Conservation (phyloP, 306 rosid genomes). For the Casuarina cunninghamiana region DNA sequence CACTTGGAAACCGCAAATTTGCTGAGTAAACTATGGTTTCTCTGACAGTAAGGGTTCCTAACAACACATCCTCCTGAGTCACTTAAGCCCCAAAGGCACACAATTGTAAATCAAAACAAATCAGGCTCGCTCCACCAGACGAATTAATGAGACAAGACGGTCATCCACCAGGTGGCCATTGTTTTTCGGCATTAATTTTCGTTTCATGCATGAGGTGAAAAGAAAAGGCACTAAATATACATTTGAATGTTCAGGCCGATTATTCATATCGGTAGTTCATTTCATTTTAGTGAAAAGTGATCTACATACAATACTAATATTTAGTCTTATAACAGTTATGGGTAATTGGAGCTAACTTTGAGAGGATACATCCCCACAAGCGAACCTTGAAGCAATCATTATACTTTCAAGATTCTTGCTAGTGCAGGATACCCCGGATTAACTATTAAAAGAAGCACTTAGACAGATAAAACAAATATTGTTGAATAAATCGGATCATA, state of each 20-base stretch:
- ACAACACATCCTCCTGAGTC: slow-evolving; percentile 77
- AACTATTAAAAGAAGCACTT: too few relatives aligned
- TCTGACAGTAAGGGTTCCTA: slow-evolving; percentile 71
- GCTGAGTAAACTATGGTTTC: slow-evolving; percentile 80
- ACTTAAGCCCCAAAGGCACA: slow-evolving; percentile 65
- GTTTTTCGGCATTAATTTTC: neutral
- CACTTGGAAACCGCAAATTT: slow-evolving; percentile 58
- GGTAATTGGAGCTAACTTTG: too few relatives aligned
- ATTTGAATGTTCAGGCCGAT: neutral
- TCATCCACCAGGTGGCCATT: slow-evolving; percentile 7
- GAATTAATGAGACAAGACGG: neutral
- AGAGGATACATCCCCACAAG: too few relatives aligned
- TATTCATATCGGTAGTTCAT: neutral
- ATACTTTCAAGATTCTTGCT: too few relatives aligned
- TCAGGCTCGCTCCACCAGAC: neutral
- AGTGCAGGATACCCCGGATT: too few relatives aligned
- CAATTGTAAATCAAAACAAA: neutral
- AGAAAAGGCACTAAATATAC: neutral
- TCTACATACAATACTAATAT: neutral
- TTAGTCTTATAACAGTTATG: neutral
- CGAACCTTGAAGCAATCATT: too few relatives aligned
- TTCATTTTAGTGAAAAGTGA: neutral
- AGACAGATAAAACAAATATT: too few relatives aligned
- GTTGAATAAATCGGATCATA: too few relatives aligned
- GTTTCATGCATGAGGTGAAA: neutral